Base-by-base conservation (phyloP, 2,329 filamentous ascomycete genomes). In the Hymenoscyphus repandus region DNA sequence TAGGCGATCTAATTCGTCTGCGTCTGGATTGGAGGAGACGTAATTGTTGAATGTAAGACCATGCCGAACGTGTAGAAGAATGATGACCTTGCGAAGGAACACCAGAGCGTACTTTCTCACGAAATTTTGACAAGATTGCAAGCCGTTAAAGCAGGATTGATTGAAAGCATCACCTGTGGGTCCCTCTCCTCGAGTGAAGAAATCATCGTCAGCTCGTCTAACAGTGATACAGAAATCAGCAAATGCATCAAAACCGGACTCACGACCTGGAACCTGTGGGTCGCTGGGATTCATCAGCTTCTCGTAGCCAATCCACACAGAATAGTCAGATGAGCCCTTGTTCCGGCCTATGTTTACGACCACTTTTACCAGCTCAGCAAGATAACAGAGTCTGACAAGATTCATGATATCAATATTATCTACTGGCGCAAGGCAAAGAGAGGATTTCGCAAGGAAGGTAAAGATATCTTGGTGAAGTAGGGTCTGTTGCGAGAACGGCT, bases 321-420 rank as follows among this genome's bases (percentile, higher is more conserved):
- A 63, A 74, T 77, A 83, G 47, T 67, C 70, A 5, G 71, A 68
- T 3, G 70, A 65, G 0, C 77, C 72, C 42, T 81, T 75, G 62
- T 80, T 80, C 44, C 74, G 74, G 20, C 74, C 73, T 66, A 79
- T 80, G 6, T 78, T 74, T 12, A 82, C 65, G 13, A 90, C 77
- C 5, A 90, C 83, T 70, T 95, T 95, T 53, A 95, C 82, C 51
- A 99, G 82, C 69, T 99, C 93, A 2, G 89, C 89, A 49, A 95
- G 77, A 65, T 95, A 96, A 70, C 90, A 96, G 41, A 97, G 74
- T 34, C 86, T 83, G 45, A 97, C 70, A 46, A 97, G 69, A 66
- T 96, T 87, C 37, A 85, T 79, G 38, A 95, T 81, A 49, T 95
- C 88, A 36, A 88, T 77, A 37, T 79, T 74, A 27, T 90, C 78